Evolutionary conservation across 2,329 filamentous ascomycete genomes (phyloP), one percentile per base, ranked within the genome.

Genomic region (Didymosphaeria variabile): DNA sequence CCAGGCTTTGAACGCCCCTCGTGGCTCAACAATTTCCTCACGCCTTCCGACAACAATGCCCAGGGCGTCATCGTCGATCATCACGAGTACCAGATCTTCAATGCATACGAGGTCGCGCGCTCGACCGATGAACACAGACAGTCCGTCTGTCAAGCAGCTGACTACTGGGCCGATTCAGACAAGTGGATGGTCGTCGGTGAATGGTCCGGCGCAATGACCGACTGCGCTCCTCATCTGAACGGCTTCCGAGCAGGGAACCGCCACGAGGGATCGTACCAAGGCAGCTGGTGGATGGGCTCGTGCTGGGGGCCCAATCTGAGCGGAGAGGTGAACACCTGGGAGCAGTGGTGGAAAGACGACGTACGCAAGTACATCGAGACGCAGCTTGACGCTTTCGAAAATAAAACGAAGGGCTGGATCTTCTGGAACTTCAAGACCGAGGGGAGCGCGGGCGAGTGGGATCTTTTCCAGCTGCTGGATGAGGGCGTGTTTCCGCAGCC

Each of bases 81-180:
- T 58, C 89, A 91, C 69, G 87, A 90, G 73, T 91, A 91, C 73
- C 85, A 90, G 70, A 82, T 88, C 59, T 90, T 90, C 74, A 83
- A 80, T 55, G 73, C 82, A 10, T 79, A 77, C 0, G 75, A 85
- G 17, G 77, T 88, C 19, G 79, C 79, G 32, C 74, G 86, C 74
- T 77, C 79, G 15, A 80, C 82, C 6, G 79, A 81, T 61, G 72
- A 85, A 59, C 89, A 91, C 64, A 76, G 86, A 42, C 73, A 82
- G 45, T 77, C 79, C n/a, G 85, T 85, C 55, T 91, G 88, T 76
- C 79, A 79, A 56, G 82, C 85, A 64, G 82, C 81, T n/a, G 69
- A 74, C 17, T 72, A 75, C 12, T 87, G 86, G 58, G 72, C 77
- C 5, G 78, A 80, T 40, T 79, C 81, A 2, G 87, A 91, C 75